Evolutionary conservation across 768 basidiomycete species (phyloP).

Genomic region (Austroboletus eburneus): DNA sequence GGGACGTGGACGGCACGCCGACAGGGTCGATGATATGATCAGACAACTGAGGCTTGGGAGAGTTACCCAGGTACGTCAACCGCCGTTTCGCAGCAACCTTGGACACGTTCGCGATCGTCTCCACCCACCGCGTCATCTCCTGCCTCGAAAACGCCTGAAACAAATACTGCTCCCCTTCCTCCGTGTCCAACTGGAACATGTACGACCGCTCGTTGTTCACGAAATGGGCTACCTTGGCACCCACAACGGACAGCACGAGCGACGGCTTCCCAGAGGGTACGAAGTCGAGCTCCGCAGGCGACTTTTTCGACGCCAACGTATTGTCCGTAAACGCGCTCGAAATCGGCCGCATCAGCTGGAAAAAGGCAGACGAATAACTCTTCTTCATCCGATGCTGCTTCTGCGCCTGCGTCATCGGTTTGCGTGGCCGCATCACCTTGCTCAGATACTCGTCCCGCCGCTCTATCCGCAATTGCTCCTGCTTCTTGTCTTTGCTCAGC

Average conservation of each 20-base stretch:
- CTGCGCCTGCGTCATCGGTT: constrained; percentile 48
- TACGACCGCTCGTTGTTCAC: constrained; percentile 81
- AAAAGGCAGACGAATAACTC: constrained; percentile 77
- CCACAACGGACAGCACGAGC: constrained; percentile 68
- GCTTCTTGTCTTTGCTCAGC: constrained; percentile 68
- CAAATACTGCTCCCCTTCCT: constrained; percentile 82
- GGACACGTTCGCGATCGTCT: constrained; percentile 65
- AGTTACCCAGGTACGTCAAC: constrained; percentile 73
- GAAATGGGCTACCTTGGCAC: constrained; percentile 64
- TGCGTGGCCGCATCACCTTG: constrained; percentile 60
- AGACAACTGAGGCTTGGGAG: constrained; percentile 66
- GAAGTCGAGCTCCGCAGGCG: constrained; percentile 75
- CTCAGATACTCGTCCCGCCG: constrained; percentile 72
- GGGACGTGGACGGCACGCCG: constrained; percentile 42
- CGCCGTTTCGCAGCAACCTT: constrained; percentile 73
- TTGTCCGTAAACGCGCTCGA: constrained; percentile 81
- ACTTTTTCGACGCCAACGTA: constrained; percentile 45
- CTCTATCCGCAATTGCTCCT: constrained; percentile 70
- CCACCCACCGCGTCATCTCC: constrained; percentile 77
- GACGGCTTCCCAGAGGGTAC: constrained; percentile 67
- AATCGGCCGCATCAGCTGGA: constrained; percentile 85
- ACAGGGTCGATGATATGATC: constrained; percentile 70
- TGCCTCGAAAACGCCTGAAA: constrained; percentile 67
- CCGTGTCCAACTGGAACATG: constrained; percentile 78
- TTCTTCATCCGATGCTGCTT: constrained; percentile 86